Evolutionary conservation across 306 rosid species (phyloP).

Genomic region (Potentilla sterilis): DNA sequence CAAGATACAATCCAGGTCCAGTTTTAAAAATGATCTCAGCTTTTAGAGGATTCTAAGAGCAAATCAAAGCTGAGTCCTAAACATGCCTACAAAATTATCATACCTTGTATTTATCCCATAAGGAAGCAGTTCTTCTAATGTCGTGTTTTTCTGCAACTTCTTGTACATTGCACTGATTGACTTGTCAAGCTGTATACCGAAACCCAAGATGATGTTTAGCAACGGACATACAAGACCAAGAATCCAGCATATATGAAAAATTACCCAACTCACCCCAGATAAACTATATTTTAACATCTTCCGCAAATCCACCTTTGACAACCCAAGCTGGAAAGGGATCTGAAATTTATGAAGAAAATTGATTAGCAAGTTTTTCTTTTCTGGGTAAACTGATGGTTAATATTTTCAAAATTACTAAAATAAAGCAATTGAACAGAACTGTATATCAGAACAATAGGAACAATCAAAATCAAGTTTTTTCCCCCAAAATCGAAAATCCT

Average conservation of each 20-base stretch:
- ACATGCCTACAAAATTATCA: slow-evolving; percentile 2
- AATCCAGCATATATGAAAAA: background rate
- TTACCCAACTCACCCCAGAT: slow-evolving; percentile 63
- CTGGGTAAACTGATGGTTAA: background rate
- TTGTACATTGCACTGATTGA: slow-evolving; percentile 76
- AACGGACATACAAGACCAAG: slow-evolving; percentile 6
- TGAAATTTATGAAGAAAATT: slow-evolving; percentile 43
- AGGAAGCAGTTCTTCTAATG: slow-evolving; percentile 86
- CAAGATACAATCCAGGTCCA: background rate
- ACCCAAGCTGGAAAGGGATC: slow-evolving; percentile 94
- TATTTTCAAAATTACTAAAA: background rate
- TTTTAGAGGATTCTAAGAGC: background rate
- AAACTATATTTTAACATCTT: slow-evolving; percentile 82
- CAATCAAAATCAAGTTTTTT: too few relatives aligned
- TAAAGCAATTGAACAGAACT: background rate
- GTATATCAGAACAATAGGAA: background rate
- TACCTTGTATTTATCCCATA: slow-evolving; percentile 99
- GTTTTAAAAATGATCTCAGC: background rate
- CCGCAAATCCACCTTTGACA: slow-evolving; percentile 84
- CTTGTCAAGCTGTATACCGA: slow-evolving; percentile 66
- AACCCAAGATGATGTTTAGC: slow-evolving; percentile 19
- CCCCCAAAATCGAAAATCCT: too few relatives aligned
- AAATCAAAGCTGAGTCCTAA: background rate
- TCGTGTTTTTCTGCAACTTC: slow-evolving; percentile 94
- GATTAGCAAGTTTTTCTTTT: background rate